Conservation (phyloP, 306 rosid genomes). For the Cyamopsis tetragonoloba region DNA sequence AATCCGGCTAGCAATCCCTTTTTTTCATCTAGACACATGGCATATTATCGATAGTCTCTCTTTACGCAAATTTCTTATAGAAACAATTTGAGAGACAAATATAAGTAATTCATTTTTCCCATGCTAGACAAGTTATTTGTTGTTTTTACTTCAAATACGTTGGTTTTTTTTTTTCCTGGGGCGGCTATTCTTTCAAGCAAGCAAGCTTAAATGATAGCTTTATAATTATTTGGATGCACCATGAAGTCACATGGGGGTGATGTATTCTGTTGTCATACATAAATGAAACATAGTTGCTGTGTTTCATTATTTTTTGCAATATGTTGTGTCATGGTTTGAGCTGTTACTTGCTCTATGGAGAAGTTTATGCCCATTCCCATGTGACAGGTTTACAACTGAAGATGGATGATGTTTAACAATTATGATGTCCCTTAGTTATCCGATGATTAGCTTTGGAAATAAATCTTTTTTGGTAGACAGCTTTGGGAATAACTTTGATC, state of each 20-base stretch:
- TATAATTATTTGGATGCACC: background rate
- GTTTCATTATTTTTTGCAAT: too few species aligned
- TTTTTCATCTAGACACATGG: constrained; percentile 80
- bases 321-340: background rate
- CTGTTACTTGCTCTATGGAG: background rate
- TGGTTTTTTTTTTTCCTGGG: background rate
- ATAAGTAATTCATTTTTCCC: constrained; percentile 6
- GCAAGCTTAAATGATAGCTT: constrained; percentile 8
- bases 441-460: too few species aligned
- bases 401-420: background rate
- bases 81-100: constrained; percentile 18
- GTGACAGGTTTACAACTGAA: background rate
- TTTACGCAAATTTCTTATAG: background rate
- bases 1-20: constrained; percentile 50
- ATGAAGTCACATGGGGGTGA: background rate
- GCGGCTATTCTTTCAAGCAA: background rate
- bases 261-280: constrained; percentile 12
- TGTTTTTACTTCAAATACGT: background rate
- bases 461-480: too few species aligned
- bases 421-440: too few species aligned
- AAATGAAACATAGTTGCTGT: background rate
- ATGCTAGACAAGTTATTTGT: background rate
- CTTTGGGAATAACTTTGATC: background rate
- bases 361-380: background rate
- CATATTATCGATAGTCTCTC: constrained; percentile 62